Conservation (phyloP, 352 stramenopile genomes). For the Globisporangium yorkense region DNA sequence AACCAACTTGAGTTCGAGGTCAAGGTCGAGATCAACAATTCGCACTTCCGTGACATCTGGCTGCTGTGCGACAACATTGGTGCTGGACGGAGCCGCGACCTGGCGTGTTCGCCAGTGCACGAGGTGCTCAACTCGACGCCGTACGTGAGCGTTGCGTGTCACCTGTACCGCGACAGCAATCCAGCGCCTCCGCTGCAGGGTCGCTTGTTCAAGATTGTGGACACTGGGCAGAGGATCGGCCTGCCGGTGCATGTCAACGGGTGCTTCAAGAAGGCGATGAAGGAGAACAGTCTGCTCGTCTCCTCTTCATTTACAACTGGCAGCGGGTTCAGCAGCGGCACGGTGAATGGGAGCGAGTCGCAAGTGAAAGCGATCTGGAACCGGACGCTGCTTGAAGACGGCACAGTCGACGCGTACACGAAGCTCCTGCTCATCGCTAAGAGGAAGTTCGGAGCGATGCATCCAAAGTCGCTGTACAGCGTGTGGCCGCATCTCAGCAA, state of each 20-base stretch:
- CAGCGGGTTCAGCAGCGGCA: conserved; percentile 11
- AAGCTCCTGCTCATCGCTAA: conserved; percentile 59
- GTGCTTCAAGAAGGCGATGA: conserved; percentile 64
- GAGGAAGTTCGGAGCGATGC: conserved; percentile 25
- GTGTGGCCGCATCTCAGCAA: conserved; percentile 40
- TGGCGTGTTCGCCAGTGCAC: conserved; percentile 53
- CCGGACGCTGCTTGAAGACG: conserved; percentile 61
- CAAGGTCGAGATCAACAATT: conserved; percentile 59
- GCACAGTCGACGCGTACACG: conserved; percentile 48
- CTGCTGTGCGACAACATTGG: conserved; percentile 65
- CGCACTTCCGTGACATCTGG: conserved; percentile 43
- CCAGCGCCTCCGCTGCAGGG: conserved; percentile 34
- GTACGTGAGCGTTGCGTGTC: conserved; percentile 61
- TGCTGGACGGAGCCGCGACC: conserved; percentile 53
- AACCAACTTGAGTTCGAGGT: conserved; percentile 63
- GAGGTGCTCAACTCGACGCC: conserved; percentile 55
- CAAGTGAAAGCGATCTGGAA: conserved; percentile 67
- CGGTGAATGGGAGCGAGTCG: conserved; percentile 33
- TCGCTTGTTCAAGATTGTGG: conserved; percentile 55
- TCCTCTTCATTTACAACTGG: conserved; percentile 8
- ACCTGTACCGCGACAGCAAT: conserved; percentile 45
- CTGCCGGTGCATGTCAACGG: conserved; percentile 72
- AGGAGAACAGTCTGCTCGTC: conserved; percentile 35
- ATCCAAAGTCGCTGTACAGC: conserved; percentile 50
- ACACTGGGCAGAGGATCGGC: conserved; percentile 37